These are phyloP conservation scores for Penicillium sclerotiorum DNA, from an alignment of 2,329 filamentous ascomycete genomes.

Conservation along the genomic window DNA sequence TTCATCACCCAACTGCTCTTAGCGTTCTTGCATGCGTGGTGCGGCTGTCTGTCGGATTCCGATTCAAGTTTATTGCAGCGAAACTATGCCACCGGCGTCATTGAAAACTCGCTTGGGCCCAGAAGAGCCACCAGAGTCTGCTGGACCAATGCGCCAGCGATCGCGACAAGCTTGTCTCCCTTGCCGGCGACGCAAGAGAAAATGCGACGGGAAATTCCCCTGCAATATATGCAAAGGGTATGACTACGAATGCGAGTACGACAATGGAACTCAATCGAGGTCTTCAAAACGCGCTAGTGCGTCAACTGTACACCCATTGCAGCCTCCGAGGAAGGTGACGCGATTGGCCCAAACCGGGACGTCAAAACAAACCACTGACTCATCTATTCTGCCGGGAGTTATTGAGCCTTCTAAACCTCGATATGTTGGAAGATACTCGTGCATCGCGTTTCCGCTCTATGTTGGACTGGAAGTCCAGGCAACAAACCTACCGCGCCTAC, in stretches of 20 bases:
- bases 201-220: slow-evolving; percentile 21
- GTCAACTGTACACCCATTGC: neutral
- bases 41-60: neutral
- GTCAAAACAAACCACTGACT: slow-evolving; percentile 1
- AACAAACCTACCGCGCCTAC: slow-evolving; percentile 36
- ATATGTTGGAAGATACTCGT: slow-evolving; percentile 34
- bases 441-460: slow-evolving; percentile 36
- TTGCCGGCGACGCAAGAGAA: slow-evolving; percentile 22
- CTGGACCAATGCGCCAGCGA: slow-evolving; percentile 14
- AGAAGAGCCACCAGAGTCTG: neutral
- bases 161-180: slow-evolving; percentile 20
- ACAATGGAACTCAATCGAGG: neutral
- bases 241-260: slow-evolving; percentile 19
- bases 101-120: neutral
- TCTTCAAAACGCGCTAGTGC: neutral
- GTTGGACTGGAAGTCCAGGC: slow-evolving; percentile 36
- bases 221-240: slow-evolving; percentile 23
- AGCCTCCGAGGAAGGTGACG: slow-evolving; percentile 1
- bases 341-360: neutral
- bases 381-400: slow-evolving; percentile 24
- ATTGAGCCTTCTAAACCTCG: slow-evolving; percentile 34
- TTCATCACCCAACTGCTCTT: too few relatives aligned
- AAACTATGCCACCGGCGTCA: neutral
- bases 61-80: neutral
- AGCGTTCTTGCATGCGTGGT: neutral